These are phyloP conservation scores for Leishmania guyanensis DNA, from an alignment of 208 protist genomes.

Conservation along the genomic window DNA sequence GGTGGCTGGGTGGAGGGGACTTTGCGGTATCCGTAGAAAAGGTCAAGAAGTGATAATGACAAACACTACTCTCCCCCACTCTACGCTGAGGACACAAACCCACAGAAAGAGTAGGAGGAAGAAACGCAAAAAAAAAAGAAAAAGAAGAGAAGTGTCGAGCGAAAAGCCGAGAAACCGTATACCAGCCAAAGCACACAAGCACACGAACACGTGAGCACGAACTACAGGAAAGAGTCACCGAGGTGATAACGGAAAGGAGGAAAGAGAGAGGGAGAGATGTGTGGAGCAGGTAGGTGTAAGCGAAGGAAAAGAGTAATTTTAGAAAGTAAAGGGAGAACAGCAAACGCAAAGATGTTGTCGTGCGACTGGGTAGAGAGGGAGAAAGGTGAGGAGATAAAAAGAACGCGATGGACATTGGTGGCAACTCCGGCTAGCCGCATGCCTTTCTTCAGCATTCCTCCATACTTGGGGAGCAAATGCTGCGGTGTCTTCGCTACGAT, in stretches of 20 bases:
- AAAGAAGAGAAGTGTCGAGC: neutral
- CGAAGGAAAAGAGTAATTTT: neutral
- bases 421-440: neutral
- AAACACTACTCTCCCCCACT: neutral
- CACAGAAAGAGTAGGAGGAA: neutral
- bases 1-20: neutral
- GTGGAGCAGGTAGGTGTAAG: neutral
- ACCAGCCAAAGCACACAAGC: neutral
- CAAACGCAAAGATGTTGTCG: neutral
- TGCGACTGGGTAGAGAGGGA: neutral
- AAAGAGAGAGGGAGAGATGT: neutral
- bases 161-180: neutral
- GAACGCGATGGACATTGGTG: conserved; percentile 1
- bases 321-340: conserved; percentile 1
- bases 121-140: conserved; percentile 12
- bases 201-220: neutral
- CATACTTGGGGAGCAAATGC: no score
- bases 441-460: no score
- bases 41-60: neutral
- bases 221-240: neutral
- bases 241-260: conserved; percentile 11
- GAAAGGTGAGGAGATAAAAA: conserved; percentile 11
- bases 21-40: neutral
- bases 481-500: no score
- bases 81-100: neutral